phyloP scores from a whole-genome alignment of 805 yeast genomes.

The Barnettozyma sucrosica region DNA sequence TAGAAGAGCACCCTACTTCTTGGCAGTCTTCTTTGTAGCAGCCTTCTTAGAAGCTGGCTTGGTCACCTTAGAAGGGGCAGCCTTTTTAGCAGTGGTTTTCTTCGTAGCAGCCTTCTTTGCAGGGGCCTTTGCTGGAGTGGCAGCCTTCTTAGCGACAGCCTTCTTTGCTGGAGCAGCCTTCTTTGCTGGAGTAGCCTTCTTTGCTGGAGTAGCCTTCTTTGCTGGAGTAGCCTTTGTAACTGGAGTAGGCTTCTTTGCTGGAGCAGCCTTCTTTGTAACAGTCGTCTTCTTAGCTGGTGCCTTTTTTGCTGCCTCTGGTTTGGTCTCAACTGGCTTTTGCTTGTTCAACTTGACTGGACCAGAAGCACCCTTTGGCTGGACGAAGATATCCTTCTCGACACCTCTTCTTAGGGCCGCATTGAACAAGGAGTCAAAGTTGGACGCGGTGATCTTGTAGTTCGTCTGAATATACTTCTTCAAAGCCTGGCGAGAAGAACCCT shows the following conservation, averaged over 20 bases:
- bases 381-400: constrained; percentile 67
- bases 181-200: constrained; percentile 25
- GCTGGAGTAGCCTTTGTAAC: constrained; percentile 17
- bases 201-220: constrained; percentile 25
- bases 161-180: constrained; percentile 23
- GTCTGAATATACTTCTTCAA: constrained; percentile 75
- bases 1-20: constrained; percentile 6
- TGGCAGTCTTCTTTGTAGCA: constrained; percentile 8
- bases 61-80: constrained; percentile 22
- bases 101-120: constrained; percentile 16
- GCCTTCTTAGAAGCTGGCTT: constrained; percentile 22
- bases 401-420: constrained; percentile 77
- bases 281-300: constrained; percentile 24
- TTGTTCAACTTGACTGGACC: constrained; percentile 68
- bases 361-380: constrained; percentile 86
- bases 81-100: constrained; percentile 11
- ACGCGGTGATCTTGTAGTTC: constrained; percentile 50
- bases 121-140: constrained; percentile 13
- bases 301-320: constrained; percentile 20
- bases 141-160: constrained; percentile 21
- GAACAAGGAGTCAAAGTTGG: constrained; percentile 69
- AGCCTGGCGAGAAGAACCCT: constrained; percentile 81
- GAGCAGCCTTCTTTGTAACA: constrained; percentile 12
- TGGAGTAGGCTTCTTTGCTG: constrained; percentile 17
- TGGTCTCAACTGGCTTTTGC: constrained; percentile 22